phyloP scores from a whole-genome alignment of 192 early-diverging fungal genomes.

The Geranomyces michiganensis region DNA sequence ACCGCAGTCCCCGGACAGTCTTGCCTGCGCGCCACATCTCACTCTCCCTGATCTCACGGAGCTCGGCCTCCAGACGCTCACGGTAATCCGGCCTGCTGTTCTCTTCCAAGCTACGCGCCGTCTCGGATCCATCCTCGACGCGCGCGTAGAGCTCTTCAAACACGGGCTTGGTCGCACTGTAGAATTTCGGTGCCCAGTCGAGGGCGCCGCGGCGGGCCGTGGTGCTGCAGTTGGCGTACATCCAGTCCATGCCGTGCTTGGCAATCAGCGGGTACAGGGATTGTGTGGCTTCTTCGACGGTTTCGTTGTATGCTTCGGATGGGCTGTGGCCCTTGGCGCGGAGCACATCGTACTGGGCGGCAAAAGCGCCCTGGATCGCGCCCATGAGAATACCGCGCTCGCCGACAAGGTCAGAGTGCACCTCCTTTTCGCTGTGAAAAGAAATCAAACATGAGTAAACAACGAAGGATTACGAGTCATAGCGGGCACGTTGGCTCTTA shows the following conservation, averaged over 20 bases:
- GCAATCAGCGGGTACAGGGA: conserved; percentile 95
- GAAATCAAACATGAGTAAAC: conserved; percentile 4
- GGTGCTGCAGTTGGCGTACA: conserved; percentile 97
- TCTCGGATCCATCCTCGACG: conserved; percentile 87
- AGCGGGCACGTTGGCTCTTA: conserved; percentile 28
- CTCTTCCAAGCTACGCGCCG: conserved; percentile 78
- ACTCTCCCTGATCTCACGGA: conserved; percentile 81
- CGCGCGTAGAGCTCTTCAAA: conserved; percentile 76
- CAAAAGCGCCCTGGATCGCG: conserved; percentile 95
- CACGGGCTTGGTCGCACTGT: conserved; percentile 89
- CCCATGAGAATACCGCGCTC: conserved; percentile 99
- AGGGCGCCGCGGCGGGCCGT: conserved; percentile 95
- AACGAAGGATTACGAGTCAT: too few species aligned
- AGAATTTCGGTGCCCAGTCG: conserved; percentile 96
- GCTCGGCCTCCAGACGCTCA: conserved; percentile 87
- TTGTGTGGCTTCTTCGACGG: conserved; percentile 98
- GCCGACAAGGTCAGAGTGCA: conserved; percentile 93
- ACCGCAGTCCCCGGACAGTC: conserved; percentile 81
- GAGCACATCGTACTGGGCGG: conserved; percentile 95
- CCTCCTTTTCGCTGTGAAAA: conserved; percentile 76
- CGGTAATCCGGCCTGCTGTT: conserved; percentile 93
- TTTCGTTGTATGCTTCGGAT: conserved; percentile 99
- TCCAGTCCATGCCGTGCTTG: conserved; percentile 97
- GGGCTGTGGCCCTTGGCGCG: conserved; percentile 91
- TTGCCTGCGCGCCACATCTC: conserved; percentile 94